phyloP scores from a whole-genome alignment of 257 asterid species.

The Primulina huaijiensis region DNA sequence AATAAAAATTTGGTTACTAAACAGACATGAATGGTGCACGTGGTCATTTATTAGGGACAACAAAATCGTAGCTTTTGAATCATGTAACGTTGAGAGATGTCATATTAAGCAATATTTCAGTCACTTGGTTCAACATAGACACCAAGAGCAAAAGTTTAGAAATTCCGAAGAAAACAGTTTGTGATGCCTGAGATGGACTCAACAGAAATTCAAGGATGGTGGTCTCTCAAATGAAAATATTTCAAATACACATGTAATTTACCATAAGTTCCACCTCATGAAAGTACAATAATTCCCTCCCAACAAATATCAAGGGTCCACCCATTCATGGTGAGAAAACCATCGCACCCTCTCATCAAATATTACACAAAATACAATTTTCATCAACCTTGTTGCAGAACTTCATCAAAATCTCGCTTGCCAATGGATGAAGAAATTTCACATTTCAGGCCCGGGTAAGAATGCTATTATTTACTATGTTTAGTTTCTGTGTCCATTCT shows the following conservation, averaged over 20 bases:
- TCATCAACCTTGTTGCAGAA: conserved; percentile 8
- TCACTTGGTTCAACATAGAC: not conserved
- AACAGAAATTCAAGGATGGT: not conserved
- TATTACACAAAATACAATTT: not conserved
- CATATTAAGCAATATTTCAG: not conserved
- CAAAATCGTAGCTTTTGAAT: not conserved
- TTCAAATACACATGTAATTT: not conserved
- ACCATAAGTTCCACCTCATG: not conserved
- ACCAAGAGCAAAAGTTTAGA: not conserved
- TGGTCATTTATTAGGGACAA: not conserved
- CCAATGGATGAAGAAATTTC: not conserved
- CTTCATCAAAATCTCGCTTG: conserved; percentile 24
- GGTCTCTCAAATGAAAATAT: not conserved
- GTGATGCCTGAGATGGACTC: not conserved
- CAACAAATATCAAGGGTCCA: not conserved
- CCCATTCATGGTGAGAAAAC: not conserved
- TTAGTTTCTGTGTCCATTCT: not conserved
- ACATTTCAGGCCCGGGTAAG: not conserved
- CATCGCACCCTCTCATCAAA: not conserved
- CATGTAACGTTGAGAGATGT: not conserved
- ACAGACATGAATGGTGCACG: not conserved
- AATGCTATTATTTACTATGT: not conserved
- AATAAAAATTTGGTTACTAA: not conserved
- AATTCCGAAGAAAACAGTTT: not conserved
- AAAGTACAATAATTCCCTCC: not conserved